These are phyloP conservation scores for Aspergillus uvarum DNA, from an alignment of 2,329 filamentous ascomycete species.

Conservation along the genomic window DNA sequence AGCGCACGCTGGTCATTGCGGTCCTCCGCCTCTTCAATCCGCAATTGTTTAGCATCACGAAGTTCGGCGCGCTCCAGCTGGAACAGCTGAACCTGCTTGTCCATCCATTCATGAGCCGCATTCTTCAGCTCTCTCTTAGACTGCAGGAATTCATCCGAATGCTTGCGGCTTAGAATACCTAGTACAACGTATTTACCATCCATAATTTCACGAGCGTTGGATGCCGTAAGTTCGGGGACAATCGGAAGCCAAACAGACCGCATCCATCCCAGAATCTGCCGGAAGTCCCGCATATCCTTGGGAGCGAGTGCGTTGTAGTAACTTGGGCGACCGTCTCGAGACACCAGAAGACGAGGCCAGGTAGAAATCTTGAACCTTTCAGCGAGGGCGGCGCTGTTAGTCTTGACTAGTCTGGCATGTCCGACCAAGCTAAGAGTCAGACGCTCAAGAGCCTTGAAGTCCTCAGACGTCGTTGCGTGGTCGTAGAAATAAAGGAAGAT, in stretches of 20 bases:
- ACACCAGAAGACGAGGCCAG: conserved; percentile 90
- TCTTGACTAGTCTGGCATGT: conserved; percentile 90
- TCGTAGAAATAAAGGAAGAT: conserved; percentile 98
- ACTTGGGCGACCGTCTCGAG: conserved; percentile 81
- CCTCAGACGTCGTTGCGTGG: conserved; percentile 86
- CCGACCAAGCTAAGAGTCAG: conserved; percentile 86
- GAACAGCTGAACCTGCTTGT: conserved; percentile 88
- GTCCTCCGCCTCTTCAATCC: conserved; percentile 95
- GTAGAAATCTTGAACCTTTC: conserved; percentile 92
- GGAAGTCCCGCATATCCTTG: conserved; percentile 85
- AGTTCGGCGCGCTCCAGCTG: conserved; percentile 91
- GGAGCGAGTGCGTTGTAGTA: conserved; percentile 89
- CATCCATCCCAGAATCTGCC: conserved; percentile 86
- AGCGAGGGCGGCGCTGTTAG: conserved; percentile 71
- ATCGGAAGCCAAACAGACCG: conserved; percentile 93
- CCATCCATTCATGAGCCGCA: conserved; percentile 96
- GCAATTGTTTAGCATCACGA: conserved; percentile 88
- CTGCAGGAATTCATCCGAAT: conserved; percentile 72
- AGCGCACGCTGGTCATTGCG: conserved; percentile 85
- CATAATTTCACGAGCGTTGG: conserved; percentile 94
- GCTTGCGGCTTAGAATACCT: conserved; percentile 77
- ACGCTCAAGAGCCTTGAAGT: conserved; percentile 84
- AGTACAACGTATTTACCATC: conserved; percentile 91
- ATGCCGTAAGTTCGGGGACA: conserved; percentile 86
- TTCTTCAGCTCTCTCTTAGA: conserved; percentile 91